Evolutionary conservation across 2,329 filamentous ascomycete species (phyloP).

Genomic region (Tolypocladium ophioglossoides): DNA sequence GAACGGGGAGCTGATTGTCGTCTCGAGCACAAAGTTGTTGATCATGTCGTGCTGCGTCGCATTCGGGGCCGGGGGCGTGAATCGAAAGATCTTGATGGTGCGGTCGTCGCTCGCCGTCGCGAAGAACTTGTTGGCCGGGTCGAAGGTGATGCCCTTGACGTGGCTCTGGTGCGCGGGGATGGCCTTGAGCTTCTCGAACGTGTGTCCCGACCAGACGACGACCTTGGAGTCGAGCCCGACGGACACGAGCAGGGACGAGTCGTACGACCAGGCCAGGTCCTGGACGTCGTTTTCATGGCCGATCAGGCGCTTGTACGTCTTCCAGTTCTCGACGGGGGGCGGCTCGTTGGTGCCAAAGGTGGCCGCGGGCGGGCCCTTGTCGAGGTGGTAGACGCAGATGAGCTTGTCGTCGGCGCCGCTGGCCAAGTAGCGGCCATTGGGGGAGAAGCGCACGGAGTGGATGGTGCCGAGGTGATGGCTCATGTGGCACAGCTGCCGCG

Average conservation of each 20-base stretch:
- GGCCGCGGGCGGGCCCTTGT: conserved; percentile 67
- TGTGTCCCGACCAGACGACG: conserved; percentile 95
- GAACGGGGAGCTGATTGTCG: conserved; percentile 83
- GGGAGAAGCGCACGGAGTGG: conserved; percentile 92
- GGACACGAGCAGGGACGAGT: conserved; percentile 90
- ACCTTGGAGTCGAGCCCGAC: conserved; percentile 97
- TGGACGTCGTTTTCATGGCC: conserved; percentile 98
- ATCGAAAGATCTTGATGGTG: conserved; percentile 92
- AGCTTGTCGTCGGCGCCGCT: conserved; percentile 98
- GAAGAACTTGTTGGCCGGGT: conserved; percentile 98
- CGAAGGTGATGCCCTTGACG: conserved; percentile 97
- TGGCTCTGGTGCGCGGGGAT: conserved; percentile 90
- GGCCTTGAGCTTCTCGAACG: conserved; percentile 95
- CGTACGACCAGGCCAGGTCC: conserved; percentile 92
- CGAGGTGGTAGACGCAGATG: conserved; percentile 90
- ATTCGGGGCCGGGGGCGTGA: conserved; percentile 82
- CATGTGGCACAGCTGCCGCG: conserved; percentile 93
- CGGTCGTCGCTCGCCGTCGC: conserved; percentile 95
- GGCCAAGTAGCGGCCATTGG: conserved; percentile 88
- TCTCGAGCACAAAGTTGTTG: conserved; percentile 91
- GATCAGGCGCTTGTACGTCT: conserved; percentile 83
- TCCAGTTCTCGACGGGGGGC: conserved; percentile 95
- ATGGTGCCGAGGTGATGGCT: conserved; percentile 98
- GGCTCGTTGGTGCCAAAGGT: conserved; percentile 86
- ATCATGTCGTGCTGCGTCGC: conserved; percentile 90